Evolutionary conservation across 441 rosid genomes (phyloP), one percentile per base, ranked within the genome.

Genomic region (Populus hybrid): DNA sequence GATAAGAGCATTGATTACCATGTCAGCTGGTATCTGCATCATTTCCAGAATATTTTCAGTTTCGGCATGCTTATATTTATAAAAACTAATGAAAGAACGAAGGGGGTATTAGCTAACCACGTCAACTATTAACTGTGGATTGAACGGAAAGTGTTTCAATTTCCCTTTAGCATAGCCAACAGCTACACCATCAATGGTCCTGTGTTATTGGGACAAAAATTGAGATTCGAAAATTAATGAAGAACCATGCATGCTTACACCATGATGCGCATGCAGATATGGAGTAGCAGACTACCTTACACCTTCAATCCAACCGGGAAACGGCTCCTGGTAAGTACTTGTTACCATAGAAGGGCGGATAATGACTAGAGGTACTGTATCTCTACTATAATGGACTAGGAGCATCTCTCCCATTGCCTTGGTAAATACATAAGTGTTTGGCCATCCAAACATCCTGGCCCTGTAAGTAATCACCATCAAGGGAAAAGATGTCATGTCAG

Each of bases 1-100:
- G 16, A 95, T 69, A 61, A 86, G 90, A 4, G 88, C 88, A 73
- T 90, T 91, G 82, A 91, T 95, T 78, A 93, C 97, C 95, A 95
- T 92, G 38, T 95, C 98, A 5, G 94, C 97, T 10, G 98, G 98
- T 64, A 93, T 79, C 77, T 79, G 77, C 24, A 69, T n/a, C 46
- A 69, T 28, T 23, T 66, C 34, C 28, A 70, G 26, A 3, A 10
- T 6, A 38, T 6, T 38, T 38, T 36, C 16, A 4, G 32, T 30
- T 30, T 30, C 4, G 32, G 32, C 32, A 30, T 30, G 32, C 32
- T 30, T 30, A 3, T 30, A 10, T 70, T 18, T 21, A 4, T 24
- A 6, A 70, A 21, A 10, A 23, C 16, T 28, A 20, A 38, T 21
- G 0, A 6, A 36, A 69, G 28, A 14, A 20, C 14, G 34, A 66